These are phyloP conservation scores for Diaporthe aspalathi DNA, from an alignment of 2,329 filamentous ascomycete species.

Conservation along the genomic window DNA sequence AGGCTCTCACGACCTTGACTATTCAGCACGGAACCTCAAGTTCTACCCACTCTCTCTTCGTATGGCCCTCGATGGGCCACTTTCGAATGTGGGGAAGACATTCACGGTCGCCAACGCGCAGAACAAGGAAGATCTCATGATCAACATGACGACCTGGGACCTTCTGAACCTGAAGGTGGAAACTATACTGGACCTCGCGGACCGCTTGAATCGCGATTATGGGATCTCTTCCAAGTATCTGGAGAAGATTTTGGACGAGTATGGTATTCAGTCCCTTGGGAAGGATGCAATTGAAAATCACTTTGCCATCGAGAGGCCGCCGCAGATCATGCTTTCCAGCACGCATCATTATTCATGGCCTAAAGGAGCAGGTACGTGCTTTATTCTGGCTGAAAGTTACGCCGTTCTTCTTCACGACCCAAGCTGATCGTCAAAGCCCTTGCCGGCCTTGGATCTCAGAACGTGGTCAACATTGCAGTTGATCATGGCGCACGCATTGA, in stretches of 20 bases:
- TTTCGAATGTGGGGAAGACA: constrained; percentile 46
- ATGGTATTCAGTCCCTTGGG: constrained; percentile 54
- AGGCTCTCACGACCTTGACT: background rate
- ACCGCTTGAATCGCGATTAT: constrained; percentile 51
- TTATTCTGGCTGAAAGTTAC: background rate
- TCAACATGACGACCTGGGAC: constrained; percentile 54
- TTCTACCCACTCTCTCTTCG: constrained; percentile 50
- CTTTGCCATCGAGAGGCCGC: constrained; percentile 48
- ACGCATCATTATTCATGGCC: constrained; percentile 63
- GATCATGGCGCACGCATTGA: constrained; percentile 54
- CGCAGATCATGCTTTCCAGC: constrained; percentile 52
- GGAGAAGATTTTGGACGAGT: constrained; percentile 46
- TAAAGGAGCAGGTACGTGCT: constrained; percentile 55
- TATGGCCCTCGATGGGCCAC: constrained; percentile 41
- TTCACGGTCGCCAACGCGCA: constrained; percentile 53
- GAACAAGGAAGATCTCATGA: constrained; percentile 29
- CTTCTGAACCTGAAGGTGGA: constrained; percentile 56
- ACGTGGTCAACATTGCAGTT: constrained; percentile 54
- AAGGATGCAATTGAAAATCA: constrained; percentile 52
- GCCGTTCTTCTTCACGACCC: too few relatives aligned
- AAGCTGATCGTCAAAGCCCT: constrained; percentile 49
- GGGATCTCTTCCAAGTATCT: constrained; percentile 54
- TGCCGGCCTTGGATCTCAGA: constrained; percentile 56
- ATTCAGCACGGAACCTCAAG: constrained; percentile 54
- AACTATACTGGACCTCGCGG: constrained; percentile 54